These are phyloP conservation scores for Karstenula rhodostoma DNA, from an alignment of 2,329 filamentous ascomycete genomes.

Conservation along the genomic window DNA sequence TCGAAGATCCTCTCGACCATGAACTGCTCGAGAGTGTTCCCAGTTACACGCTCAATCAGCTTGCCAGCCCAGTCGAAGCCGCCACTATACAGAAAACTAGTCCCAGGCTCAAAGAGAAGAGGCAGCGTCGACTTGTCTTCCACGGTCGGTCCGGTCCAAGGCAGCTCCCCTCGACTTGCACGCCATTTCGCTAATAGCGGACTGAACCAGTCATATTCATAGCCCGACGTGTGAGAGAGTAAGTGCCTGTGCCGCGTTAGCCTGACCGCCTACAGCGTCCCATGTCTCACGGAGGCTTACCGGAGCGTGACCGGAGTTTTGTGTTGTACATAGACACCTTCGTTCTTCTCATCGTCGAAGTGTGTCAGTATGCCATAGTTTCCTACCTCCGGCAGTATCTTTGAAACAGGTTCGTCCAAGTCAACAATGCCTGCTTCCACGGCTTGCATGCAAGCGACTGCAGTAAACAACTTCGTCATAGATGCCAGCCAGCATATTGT, in stretches of 20 bases:
- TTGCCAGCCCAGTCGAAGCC: conserved; percentile 58
- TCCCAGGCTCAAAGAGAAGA: conserved; percentile 68
- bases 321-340: conserved; percentile 36
- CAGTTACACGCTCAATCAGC: conserved; percentile 52
- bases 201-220: conserved; percentile 57
- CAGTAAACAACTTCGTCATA: conserved; percentile 49
- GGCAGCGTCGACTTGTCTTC: conserved; percentile 58
- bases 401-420: conserved; percentile 29
- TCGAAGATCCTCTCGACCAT: conserved; percentile 53
- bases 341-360: conserved; percentile 24
- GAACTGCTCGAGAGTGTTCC: conserved; percentile 51
- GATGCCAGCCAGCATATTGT: conserved; percentile 58
- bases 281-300: conserved; percentile 1
- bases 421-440: conserved; percentile 34
- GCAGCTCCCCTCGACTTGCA: conserved; percentile 15
- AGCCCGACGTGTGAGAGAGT: conserved; percentile 55
- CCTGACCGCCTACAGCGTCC: no score
- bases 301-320: conserved; percentile 55
- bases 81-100: conserved; percentile 63
- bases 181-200: conserved; percentile 51
- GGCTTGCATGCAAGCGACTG: conserved; percentile 29
- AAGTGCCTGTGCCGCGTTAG: conserved; percentile 41
- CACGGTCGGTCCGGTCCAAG: conserved; percentile 59
- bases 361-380: conserved; percentile 42
- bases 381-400: conserved; percentile 38